Conservation (phyloP, 2,329 filamentous ascomycete species). For the Bipolaris cookei region DNA sequence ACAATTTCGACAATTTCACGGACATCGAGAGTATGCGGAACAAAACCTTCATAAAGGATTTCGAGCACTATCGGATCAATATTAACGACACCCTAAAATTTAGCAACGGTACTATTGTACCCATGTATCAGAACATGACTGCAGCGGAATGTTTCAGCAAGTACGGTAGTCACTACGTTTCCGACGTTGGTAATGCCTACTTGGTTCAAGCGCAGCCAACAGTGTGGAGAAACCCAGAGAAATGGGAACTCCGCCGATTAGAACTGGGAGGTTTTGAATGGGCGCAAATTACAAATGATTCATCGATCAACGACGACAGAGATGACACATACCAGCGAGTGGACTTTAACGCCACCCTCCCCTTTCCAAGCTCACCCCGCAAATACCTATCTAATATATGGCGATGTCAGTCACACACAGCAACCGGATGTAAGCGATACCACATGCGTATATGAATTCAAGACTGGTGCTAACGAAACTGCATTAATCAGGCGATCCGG, state of each 20-base stretch:
- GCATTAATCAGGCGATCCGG: neutral
- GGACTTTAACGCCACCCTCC: neutral
- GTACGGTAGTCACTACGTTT: slow-evolving; percentile 21
- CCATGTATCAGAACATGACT: slow-evolving; percentile 6
- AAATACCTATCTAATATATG: slow-evolving; percentile 19
- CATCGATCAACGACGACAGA: rapidly evolving
- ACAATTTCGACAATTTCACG: slow-evolving; percentile 5
- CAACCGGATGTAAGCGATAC: neutral
- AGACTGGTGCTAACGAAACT: neutral
- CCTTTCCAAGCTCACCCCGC: neutral
- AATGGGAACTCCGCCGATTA: neutral
- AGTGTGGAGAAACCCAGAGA: slow-evolving; percentile 11
- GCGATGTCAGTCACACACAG: slow-evolving; percentile 18
- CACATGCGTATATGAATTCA: neutral
- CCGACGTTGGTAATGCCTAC: slow-evolving; percentile 19
- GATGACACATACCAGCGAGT: neutral
- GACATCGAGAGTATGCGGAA: neutral
- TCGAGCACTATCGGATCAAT: neutral
- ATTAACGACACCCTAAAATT: neutral
- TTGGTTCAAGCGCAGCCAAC: slow-evolving; percentile 14
- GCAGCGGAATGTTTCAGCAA: slow-evolving; percentile 14
- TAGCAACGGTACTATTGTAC: neutral
- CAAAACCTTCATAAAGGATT: neutral
- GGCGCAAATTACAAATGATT: neutral
- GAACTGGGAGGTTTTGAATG: neutral